Base-by-base conservation (phyloP, 805 yeast species). In the Pichia kluyveri region DNA sequence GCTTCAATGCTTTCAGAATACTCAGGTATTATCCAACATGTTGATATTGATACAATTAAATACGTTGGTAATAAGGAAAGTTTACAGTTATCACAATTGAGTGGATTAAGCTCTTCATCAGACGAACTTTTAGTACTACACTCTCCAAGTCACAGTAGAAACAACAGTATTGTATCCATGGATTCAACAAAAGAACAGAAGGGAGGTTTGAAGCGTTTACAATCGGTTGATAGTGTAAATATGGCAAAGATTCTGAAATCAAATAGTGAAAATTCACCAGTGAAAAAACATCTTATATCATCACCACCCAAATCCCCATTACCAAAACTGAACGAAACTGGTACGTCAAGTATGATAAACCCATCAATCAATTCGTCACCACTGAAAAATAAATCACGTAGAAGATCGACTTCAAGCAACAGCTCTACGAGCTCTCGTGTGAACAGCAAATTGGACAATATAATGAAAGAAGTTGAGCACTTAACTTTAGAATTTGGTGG, bases 21-120 rank as follows among this genome's bases (percentile, higher is more conserved):
- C 51, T 65, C 69, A 0, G 71, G 70, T 14, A 55, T 67, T 15
- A 64, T 67, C n/a, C 69, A 67, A 15, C 56, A 64, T 41, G 67
- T 63, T 18, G 69, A 65, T 47, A 59, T 61, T 40, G 69, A 65
- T 48, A 65, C 64, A 15, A 60, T 63, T 32, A 58, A 51, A 51
- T 66, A 58, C 27, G 62, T 63, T 28, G 67, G 60, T 26, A 62
- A 58, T 47, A 52, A 47, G n/a, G 48, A 40, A 6, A 47, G 48
- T 38, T 26, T 47, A 9, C 44, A 44, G 26, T 32, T 44, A 28
- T 39, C 50, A 18, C 32, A 34, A 34, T 15, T 34, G 17, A 34
- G 17, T 34, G 37, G 37, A 5, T 34, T 34, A 15, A 34, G 9
- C 8, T 34, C 37, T 14, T 34, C 37, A 14, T 34, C 37, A 5